Base-by-base conservation (phyloP, 108 stramenopile genomes). In the Parietichytrium sp. region DNA sequence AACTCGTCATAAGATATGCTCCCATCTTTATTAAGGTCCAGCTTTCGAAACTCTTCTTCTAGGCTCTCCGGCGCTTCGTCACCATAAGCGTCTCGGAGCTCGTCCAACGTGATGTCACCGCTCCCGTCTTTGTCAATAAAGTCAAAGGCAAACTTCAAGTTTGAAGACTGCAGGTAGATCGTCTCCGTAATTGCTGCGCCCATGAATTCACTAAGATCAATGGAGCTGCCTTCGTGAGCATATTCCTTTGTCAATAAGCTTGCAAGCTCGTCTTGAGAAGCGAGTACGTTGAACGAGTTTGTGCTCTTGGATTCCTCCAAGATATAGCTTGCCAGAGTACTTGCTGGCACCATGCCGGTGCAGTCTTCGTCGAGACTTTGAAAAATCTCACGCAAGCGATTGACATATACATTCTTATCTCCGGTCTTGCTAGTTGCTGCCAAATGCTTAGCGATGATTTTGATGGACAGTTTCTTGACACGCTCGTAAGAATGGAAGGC, bases 81-180 rank as follows among this genome's bases (percentile, higher is more conserved):
- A 25, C 61, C 61, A 72, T 33, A 72, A 6, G 33, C 61, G 10
- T 16, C n/a, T 7, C 61, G 61, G 2, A 72, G 20, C 38, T 72
- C 61, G 0, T 72, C 61, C 61, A 72, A 23, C n/a, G 61, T 45
- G 42, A 72, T 72, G 42, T 45, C 29, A 38, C 61, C 61, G 61
- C 45, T 42, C 38, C 20, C n/a, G 33, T 72, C 61, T 13, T 25
- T 33, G 33, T 72, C 61, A 25, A 72, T 72, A 2, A 25, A 72
- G 33, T 72, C 61, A 20, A 72, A 72, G 29, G 42, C 61, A 6
- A 36, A 72, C 1, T 42, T 33, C 0, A 72, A 27, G 10, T 72
- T 45, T n/a, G 61, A n/a, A n/a, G 36, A 33, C 42, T 72, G 36
- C 20, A 42, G 10, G 38, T 45, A 42, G 13, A 72, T 13, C 10